Percentiles rank a stretch among this genome's conserved stretches.
phyloP scores from a whole-genome alignment of 2,329 filamentous ascomycete species.

The Apiospora rasikravindrae region DNA sequence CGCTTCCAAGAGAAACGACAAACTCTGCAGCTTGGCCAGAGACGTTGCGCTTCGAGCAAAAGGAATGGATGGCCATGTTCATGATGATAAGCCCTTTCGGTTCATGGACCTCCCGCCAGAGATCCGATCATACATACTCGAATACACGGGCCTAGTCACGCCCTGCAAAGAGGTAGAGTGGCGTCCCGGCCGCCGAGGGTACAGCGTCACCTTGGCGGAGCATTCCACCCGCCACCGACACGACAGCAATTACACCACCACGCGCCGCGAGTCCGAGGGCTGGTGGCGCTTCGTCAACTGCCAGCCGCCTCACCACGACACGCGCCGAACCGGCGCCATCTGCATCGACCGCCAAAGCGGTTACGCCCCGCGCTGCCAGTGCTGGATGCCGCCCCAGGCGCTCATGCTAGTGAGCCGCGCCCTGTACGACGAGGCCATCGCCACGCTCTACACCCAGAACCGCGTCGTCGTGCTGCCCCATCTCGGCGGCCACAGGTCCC shows the following conservation, averaged over 20 bases:
- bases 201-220: neutral
- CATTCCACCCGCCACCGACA: neutral
- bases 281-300: neutral
- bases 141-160: neutral
- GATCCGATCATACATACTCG: neutral
- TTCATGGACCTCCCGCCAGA: constrained; percentile 1
- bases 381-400: neutral
- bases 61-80: neutral
- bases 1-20: no score
- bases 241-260: neutral
- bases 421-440: neutral
- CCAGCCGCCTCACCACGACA: neutral
- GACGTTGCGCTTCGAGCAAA: neutral
- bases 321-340: neutral
- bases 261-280: neutral
- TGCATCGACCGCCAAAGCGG: neutral
- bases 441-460: neutral
- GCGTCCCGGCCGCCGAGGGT: neutral
- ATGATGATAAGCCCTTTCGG: neutral
- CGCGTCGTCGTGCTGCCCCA: neutral
- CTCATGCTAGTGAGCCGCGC: neutral
- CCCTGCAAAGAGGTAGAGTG: neutral
- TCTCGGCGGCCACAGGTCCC: no score
- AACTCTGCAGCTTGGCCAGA: neutral
- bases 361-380: neutral